Conservation (phyloP, 352 stramenopile species). For the Halophytophthora batemanensis region DNA sequence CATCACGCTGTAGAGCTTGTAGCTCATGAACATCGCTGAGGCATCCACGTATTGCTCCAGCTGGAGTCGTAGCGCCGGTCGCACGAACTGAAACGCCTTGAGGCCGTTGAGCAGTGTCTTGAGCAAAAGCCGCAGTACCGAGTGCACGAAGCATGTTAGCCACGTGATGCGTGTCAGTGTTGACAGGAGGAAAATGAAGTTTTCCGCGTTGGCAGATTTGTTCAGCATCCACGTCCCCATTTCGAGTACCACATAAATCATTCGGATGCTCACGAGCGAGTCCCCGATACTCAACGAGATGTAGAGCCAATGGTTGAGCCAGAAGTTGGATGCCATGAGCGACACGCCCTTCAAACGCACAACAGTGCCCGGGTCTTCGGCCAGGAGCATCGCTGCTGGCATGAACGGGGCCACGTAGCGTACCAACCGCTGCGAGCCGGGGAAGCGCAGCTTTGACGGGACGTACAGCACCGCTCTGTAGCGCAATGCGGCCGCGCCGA, state of each 20-base stretch:
- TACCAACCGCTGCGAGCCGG: conserved; percentile 20
- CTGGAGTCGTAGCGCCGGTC: conserved; percentile 29
- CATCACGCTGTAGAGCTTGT: conserved; percentile 45
- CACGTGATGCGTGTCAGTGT: conserved; percentile 31
- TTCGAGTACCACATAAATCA: conserved; percentile 31
- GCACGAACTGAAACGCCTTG: too few relatives aligned
- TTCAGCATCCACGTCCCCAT: conserved; percentile 34
- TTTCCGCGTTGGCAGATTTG: conserved; percentile 20
- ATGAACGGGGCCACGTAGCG: conserved; percentile 51
- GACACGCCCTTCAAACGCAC: conserved; percentile 51
- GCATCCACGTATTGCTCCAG: conserved; percentile 33
- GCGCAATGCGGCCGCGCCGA: conserved; percentile 45
- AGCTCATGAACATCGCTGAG: conserved; percentile 33
- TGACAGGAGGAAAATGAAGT: conserved; percentile 35
- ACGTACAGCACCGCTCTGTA: conserved; percentile 40
- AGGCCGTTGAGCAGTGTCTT: too few relatives aligned
- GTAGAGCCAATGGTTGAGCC: conserved; percentile 49
- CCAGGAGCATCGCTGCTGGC: conserved; percentile 26
- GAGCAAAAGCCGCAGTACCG: conserved; percentile 13
- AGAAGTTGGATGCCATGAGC: conserved; percentile 45
- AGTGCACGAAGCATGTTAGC: conserved; percentile 32
- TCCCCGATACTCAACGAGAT: conserved; percentile 36
- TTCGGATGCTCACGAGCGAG: conserved; percentile 24
- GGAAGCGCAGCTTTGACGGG: conserved; percentile 34
- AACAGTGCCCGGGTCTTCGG: conserved; percentile 33